Percentiles rank a stretch among this genome's conserved stretches.
phyloP scores from a whole-genome alignment of 1,284 basidiomycete genomes.

The Earliella scabrosa region DNA sequence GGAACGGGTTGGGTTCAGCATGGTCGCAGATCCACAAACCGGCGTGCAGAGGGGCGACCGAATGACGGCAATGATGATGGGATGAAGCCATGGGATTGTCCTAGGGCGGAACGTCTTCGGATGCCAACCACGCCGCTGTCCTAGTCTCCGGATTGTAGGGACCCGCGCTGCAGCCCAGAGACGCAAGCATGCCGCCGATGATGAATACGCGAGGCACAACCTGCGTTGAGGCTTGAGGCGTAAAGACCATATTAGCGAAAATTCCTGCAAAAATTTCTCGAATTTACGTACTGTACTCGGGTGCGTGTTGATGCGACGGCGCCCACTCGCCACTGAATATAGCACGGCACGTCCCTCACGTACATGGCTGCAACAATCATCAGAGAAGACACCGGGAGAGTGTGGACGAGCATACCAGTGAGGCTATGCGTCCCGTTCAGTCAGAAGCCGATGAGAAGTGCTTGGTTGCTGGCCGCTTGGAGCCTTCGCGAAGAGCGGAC shows the following conservation, averaged over 20 bases:
- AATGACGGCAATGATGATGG: conserved; percentile 3
- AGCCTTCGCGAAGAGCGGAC: neutral
- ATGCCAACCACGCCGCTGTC: neutral
- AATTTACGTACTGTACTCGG: conserved; percentile 21
- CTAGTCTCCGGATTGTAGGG: conserved; percentile 6
- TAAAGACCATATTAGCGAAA: neutral
- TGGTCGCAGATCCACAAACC: conserved; percentile 1
- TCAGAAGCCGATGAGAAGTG: neutral
- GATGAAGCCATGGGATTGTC: neutral
- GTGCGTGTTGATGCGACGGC: neutral
- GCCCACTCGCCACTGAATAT: neutral
- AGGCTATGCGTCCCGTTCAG: neutral
- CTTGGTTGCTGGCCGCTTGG: neutral
- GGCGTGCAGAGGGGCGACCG: neutral
- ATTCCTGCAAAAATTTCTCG: conserved; percentile 6
- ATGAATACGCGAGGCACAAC: conserved; percentile 15
- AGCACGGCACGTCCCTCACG: neutral
- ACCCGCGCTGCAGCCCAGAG: neutral
- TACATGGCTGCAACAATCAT: neutral
- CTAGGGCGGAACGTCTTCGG: neutral
- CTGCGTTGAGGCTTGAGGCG: conserved; percentile 24
- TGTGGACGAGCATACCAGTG: neutral
- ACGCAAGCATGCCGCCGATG: conserved; percentile 4
- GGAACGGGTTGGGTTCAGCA: neutral
- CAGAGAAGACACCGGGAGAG: neutral